Base-by-base conservation (phyloP, 23 red algal genomes). In the Pyropia yezoensis region DNA sequence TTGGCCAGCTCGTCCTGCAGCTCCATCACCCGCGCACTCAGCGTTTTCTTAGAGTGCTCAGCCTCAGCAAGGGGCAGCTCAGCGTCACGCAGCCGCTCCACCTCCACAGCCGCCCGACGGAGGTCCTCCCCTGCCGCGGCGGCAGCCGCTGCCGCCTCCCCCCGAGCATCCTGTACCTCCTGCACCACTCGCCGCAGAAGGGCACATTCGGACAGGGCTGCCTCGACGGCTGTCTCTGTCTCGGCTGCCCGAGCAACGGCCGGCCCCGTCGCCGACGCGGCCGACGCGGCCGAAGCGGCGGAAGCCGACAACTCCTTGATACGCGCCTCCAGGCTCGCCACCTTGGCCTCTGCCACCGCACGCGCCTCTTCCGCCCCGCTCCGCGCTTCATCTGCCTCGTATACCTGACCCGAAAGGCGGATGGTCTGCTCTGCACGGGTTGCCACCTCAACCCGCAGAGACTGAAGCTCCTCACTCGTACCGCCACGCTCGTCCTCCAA, bases 391-490 rank as follows among this genome's bases (percentile, higher is more conserved):
- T 84, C 79, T 1, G 67, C 60, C 59, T 84, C 79, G 65, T 74
- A 84, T 27, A 84, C 57, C 22, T 84, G 66, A 19, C 79, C 79
- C 27, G 79, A 84, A 19, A 84, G 54, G 14, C 79, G 68, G 59
- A 84, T 84, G 33, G 62, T 84, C 51, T 84, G 79, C 32, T 84
- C 79, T 14, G 79, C 74, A 24, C 79, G 23, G 22, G 32, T 62
- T 15, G 79, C 68, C 3, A 84, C 67, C 32, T 84, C 69, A 26
- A 67, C 70, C 23, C 47, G 73, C 28, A 84, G 26, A 4, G 15
- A 22, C 27, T 9, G 32, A 27, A 64, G 65, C 55, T 84, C 69
- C 27, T 84, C 69, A 32, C 56, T 57, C 13, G 68, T 49, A 29
- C 68, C 61, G 23, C 59, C 61, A 14, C 70, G 68, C n/a, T 62